Base-by-base conservation (phyloP, 768 basidiomycete species). In the Fomitopsis serialis region DNA sequence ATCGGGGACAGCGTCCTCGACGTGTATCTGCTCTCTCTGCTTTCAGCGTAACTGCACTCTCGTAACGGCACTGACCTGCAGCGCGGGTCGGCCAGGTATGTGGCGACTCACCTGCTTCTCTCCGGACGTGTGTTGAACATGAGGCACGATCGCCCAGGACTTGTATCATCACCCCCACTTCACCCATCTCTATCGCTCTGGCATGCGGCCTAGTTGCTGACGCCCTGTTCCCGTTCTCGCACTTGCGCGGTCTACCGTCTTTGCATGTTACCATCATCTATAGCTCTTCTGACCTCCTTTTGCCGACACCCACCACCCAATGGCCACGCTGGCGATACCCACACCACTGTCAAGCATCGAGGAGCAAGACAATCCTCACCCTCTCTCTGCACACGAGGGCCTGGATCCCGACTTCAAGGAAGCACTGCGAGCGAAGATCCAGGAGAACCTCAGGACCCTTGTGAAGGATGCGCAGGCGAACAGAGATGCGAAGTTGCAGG, bases 381-480 rank as follows among this genome's bases (percentile, higher is more conserved):
- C 50, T 51, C 45, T 58, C 58, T 48, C 55, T 49, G 46, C 53
- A 32, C 66, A 71, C 60, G 58, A 67, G 42, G 82, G 82, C 59
- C 82, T 80, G 2, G 76, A 80, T 66, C 75, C 78, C 1, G 67
- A 71, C 54, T 84, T 82, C 82, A 84, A 82, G 63, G 63, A 59
- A 32, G 53, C 60, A 1, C 68, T 80, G 59, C 70, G 63, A 61
- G 71, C 74, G 37, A 72, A 74, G 61, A 86, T 89, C 60, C 78
- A 81, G 58, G 70, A 72, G 2, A 70, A 69, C 8, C 62, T 74
- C 47, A 62, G 58, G 35, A 61, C 66, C 44, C 65, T 67, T 58
- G 76, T 86, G 55, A 76, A 82, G 51, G 85, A 85, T 54, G 80
- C 87, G 19, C 82, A 82, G 68, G 75, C 80, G 53, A 80, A 78